Base-by-base conservation (phyloP, 108 stramenopile genomes). In the Cyclotella cryptica region DNA sequence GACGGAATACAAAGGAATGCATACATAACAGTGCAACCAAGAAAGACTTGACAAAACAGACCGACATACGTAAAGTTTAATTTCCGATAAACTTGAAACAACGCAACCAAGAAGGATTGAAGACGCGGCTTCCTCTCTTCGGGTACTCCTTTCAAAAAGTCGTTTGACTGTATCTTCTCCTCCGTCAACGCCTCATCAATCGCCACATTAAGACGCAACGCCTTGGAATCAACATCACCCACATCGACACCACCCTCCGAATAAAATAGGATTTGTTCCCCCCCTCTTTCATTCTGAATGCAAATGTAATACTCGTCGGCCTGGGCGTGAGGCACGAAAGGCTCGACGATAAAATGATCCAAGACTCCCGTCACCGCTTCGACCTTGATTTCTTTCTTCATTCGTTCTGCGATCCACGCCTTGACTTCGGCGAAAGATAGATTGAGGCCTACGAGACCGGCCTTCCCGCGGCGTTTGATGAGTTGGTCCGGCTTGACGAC, bases 401-500 rank as follows among this genome's bases (percentile, higher is more conserved):
- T 89, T 28, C 94, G 88, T 61, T 87, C 85, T 17, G 62, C 42
- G 46, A 96, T 87, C 96, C 96, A 97, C 19, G 61, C 86, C 55
- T 90, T 67, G 22, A 92, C 92, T 67, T 89, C 87, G 24, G 63
- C 35, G 74, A 86, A 95, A 29, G 74, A 84, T 51, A 93, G 83
- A 73, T 96, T 93, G 41, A 97, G 83, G 8, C 88, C 92, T 0
- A 97, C 88, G n/a, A 97, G 85, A 24, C 96, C 96, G 1, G 92
- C 93, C 77, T 97, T 97, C 41, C 96, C 96, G 24, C 96, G 79
- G 47, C 96, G 76, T 79, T 97, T 97, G 81, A 97, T 97, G 47
- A 97, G 80, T 85, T 96, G 94, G 83, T 97, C 96, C 17, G 96
- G 96, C 79, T 97, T 97, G 59, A 94, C 96, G 13, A 97, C 96